phyloP scores from a whole-genome alignment of 371 early-diverging fungal species.

The Mucor indicus region DNA sequence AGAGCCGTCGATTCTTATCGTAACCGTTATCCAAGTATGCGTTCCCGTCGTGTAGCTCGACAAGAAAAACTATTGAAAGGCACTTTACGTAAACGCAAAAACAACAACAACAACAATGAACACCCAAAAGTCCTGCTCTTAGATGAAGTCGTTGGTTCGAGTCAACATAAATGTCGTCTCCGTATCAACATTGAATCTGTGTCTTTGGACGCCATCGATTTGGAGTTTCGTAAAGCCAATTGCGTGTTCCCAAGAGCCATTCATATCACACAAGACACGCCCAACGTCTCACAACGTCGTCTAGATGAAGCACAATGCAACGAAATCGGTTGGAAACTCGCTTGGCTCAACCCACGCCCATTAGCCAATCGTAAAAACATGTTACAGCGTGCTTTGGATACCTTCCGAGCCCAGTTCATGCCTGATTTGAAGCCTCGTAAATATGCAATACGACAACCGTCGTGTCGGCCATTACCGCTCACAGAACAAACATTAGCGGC shows the following conservation, averaged over 20 bases:
- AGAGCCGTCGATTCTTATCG: constrained; percentile 91
- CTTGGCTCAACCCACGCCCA: constrained; percentile 49
- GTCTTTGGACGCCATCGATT: constrained; percentile 33
- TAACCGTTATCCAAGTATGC: constrained; percentile 72
- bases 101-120: constrained; percentile 3
- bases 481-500: constrained; percentile 18
- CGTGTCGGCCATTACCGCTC: constrained; percentile 15
- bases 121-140: constrained; percentile 21
- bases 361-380: constrained; percentile 44
- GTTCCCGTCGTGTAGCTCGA: constrained; percentile 71
- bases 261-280: constrained; percentile 23
- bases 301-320: constrained; percentile 46
- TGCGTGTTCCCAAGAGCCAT: constrained; percentile 50
- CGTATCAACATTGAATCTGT: constrained; percentile 48
- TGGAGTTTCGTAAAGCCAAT: constrained; percentile 34
- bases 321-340: constrained; percentile 51
- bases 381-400: constrained; percentile 44
- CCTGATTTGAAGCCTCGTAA: constrained; percentile 39
- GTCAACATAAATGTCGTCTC: constrained; percentile 34
- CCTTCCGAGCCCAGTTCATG: constrained; percentile 39
- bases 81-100: constrained; percentile 29
- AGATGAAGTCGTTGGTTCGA: constrained; percentile 12
- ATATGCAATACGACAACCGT: constrained; percentile 32
- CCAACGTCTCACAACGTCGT: constrained; percentile 26
- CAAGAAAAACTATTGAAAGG: constrained; percentile 65